Percentiles rank a stretch among this genome's conserved stretches.
These are phyloP conservation scores for Cercospora sojina DNA, from an alignment of 2,329 filamentous ascomycete genomes.

Conservation along the genomic window DNA sequence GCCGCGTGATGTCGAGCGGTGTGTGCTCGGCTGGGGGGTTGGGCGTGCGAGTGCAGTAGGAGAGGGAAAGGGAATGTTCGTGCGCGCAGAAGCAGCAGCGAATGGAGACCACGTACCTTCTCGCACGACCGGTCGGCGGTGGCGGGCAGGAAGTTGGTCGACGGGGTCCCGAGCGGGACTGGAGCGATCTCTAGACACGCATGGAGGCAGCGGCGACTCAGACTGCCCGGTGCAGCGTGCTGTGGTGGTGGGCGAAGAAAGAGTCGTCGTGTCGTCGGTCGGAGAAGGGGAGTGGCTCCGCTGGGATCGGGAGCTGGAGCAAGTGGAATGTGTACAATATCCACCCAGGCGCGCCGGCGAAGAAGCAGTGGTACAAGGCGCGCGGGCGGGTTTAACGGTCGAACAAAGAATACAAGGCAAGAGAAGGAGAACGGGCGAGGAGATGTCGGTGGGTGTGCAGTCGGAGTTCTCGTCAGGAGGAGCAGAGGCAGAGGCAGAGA, in stretches of 20 bases:
- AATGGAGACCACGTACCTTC: slow-evolving; percentile 4
- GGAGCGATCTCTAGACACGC: slow-evolving; percentile 1
- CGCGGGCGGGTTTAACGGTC: neutral
- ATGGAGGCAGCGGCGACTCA: slow-evolving; percentile 6
- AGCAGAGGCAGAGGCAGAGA: neutral
- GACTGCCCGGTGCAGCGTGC: neutral
- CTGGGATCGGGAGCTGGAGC: neutral
- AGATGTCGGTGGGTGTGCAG: neutral
- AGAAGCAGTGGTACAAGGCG: neutral
- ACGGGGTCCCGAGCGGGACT: neutral
- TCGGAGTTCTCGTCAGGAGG: neutral
- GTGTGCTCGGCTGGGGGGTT: neutral
- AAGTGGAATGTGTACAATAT: slow-evolving; percentile 2
- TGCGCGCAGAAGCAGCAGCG: neutral
- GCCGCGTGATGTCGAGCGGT: neutral
- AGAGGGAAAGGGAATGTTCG: neutral
- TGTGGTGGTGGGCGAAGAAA: neutral
- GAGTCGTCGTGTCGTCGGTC: neutral
- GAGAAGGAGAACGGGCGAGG: neutral
- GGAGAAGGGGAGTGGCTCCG: neutral
- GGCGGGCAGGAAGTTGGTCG: neutral
- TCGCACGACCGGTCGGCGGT: neutral
- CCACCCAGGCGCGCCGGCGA: neutral
- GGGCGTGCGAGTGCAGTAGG: slow-evolving; percentile 1
- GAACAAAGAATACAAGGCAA: slow-evolving; percentile 7